Percentiles rank a stretch among this genome's conserved stretches.
Conservation (phyloP, 495 filamentous ascomycete species). For the Delitschia confertaspora region DNA sequence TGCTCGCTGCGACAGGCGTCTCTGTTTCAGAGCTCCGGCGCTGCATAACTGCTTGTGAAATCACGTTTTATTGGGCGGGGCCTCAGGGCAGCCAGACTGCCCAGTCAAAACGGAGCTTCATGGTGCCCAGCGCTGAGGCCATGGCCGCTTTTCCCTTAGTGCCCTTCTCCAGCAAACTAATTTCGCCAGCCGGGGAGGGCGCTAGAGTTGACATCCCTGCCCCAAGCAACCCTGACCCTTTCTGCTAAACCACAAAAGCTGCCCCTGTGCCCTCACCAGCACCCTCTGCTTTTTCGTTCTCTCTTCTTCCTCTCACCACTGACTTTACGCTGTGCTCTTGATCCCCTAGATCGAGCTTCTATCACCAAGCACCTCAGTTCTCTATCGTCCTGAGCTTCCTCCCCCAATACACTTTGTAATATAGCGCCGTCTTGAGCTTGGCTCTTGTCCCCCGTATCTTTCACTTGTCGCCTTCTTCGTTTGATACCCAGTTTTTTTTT, state of each 20-base stretch:
- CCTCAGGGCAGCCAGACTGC: too few species aligned
- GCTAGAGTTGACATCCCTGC: not conserved
- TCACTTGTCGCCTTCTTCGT: not conserved
- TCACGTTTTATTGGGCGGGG: too few species aligned
- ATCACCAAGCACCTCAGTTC: not conserved
- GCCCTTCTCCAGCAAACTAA: not conserved
- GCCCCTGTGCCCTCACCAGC: not conserved
- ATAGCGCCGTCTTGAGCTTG: not conserved
- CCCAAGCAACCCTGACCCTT: not conserved
- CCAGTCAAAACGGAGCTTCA: not conserved
- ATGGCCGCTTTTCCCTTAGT: not conserved
- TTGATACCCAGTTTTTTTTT: not conserved
- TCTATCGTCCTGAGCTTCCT: not conserved
- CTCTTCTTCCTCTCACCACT: too few species aligned
- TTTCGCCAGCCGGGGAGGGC: not conserved
- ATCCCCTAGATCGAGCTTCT: not conserved
- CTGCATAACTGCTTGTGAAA: too few species aligned
- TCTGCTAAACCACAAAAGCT: not conserved
- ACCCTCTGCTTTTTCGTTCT: not conserved
- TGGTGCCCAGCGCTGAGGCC: not conserved
- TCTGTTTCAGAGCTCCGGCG: too few species aligned
- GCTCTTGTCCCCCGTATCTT: constrained; percentile 2
- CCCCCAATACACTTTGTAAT: too few species aligned
- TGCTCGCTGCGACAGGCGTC: too few species aligned
- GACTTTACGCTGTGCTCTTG: too few species aligned